Evolutionary conservation across 2,329 filamentous ascomycete genomes (phyloP).

Genomic region (Beauveria sp.): DNA sequence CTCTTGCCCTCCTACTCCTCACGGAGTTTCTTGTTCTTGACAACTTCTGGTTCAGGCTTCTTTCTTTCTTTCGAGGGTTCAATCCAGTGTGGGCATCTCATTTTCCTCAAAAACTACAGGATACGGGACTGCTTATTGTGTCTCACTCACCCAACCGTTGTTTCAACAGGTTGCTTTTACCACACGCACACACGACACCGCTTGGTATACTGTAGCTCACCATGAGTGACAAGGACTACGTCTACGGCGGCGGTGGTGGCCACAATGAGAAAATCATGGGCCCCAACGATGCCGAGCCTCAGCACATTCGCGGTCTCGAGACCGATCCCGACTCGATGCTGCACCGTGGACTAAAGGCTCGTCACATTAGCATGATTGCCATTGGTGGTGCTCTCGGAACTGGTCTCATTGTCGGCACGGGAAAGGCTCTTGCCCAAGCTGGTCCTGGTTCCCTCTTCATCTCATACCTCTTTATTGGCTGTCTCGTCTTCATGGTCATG

Average conservation of each 20-base stretch:
- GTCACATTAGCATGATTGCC: constrained; percentile 54
- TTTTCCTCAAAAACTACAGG: too few species aligned
- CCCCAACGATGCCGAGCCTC: constrained; percentile 20
- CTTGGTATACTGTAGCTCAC: background rate
- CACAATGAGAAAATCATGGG: constrained; percentile 4
- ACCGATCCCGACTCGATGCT: constrained; percentile 40
- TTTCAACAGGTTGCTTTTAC: too few species aligned
- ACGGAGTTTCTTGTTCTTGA: background rate
- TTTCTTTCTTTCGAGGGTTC: background rate
- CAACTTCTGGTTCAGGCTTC: background rate
- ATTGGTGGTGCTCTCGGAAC: constrained; percentile 70
- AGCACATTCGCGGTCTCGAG: constrained; percentile 40
- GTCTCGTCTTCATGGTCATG: constrained; percentile 76
- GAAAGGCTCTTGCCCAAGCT: constrained; percentile 44
- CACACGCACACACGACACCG: background rate
- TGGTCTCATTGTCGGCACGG: constrained; percentile 65
- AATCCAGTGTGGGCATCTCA: background rate
- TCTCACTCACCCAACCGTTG: background rate
- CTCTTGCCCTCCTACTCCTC: background rate
- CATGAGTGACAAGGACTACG: constrained; percentile 11
- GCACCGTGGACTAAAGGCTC: constrained; percentile 45
- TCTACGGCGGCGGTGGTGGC: background rate
- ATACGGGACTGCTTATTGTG: too few species aligned
- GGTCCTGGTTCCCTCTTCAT: constrained; percentile 63
- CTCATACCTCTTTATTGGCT: constrained; percentile 60